Base-by-base conservation (phyloP, 1,139 yeast species). In the Casaregolazyma lundiana region DNA sequence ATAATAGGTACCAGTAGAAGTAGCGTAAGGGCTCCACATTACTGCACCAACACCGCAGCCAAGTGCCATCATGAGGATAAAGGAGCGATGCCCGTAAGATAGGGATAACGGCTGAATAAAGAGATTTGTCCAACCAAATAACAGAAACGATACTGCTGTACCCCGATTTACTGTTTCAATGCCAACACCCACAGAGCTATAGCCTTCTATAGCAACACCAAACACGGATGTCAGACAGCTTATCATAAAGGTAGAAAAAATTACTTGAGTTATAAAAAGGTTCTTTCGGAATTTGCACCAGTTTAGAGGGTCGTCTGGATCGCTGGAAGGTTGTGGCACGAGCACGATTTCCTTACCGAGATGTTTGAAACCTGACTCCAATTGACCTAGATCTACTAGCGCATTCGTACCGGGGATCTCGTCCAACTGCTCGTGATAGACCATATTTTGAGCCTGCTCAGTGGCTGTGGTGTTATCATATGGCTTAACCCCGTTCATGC, bases 51-150 rank as follows among this genome's bases (percentile, higher is more conserved):
- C 45, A 16, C 53, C 53, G 9, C 72, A 73, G 15, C 49, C 39
- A 20, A 50, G 15, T 8, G 49, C 22, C 8, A 53, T 48, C 35
- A 72, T 54, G 35, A 75, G 54, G 55, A 75, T 74, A 6, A 73
- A 67, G 0, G 80, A 79, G 47, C 83, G 65, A 50, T 75, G 74
- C 30, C 83, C 83, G 49, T 67, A 76, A 53, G 74, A 75, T 52
- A 73, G 64, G 9, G 79, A 78, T 29, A 75, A 47, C 0, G 81
- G 81, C 55, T 75, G 77, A 60, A 71, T 66, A 17, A 76, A 46
- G 17, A 74, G 59, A 55, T 78, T 73, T 4, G 80, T 80, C 32
- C 75, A 53, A 38, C 80, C 81, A 43, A 75, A 61, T 47, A 71
- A 70, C 44, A 63, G 59, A 51, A 74, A 76, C 13, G 71, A 65